Evolutionary conservation across 169 alveolate genomes (phyloP).

Genomic region (Plasmodium blacklocki): DNA sequence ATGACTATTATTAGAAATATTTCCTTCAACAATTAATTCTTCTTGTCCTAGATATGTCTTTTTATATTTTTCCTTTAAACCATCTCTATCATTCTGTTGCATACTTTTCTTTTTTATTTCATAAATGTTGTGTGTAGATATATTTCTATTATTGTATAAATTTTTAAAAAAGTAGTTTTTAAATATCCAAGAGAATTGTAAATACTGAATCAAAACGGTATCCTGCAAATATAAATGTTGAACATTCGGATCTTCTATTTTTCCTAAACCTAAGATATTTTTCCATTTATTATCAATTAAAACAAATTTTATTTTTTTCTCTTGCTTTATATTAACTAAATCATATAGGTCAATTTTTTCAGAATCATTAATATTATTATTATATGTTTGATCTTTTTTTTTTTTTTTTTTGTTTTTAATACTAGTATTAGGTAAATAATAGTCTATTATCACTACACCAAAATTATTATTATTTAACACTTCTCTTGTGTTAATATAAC

Average conservation of each 20-base stretch:
- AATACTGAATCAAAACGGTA: slow-evolving; percentile 52
- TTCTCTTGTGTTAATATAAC: slow-evolving; percentile 48
- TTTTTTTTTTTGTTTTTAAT: slow-evolving; percentile 46
- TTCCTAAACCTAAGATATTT: slow-evolving; percentile 14
- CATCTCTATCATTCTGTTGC: neutral
- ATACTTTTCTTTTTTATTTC: neutral
- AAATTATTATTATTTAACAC: slow-evolving; percentile 45
- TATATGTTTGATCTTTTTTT: neutral
- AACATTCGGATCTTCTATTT: slow-evolving; percentile 17
- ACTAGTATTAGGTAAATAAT: slow-evolving; percentile 49
- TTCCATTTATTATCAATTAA: slow-evolving; percentile 65
- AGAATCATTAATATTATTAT: neutral
- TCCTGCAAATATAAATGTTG: slow-evolving; percentile 51
- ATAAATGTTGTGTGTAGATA: neutral
- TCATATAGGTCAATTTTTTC: slow-evolving; percentile 37
- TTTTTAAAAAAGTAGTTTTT: slow-evolving; percentile 14
- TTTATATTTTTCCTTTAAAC: neutral
- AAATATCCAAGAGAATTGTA: slow-evolving; percentile 43
- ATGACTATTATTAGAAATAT: no score
- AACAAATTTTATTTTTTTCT: slow-evolving; percentile 40
- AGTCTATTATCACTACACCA: slow-evolving; percentile 59
- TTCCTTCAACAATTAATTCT: no score
- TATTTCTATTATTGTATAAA: neutral
- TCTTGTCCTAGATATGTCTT: neutral
- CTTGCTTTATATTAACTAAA: slow-evolving; percentile 52